Base-by-base conservation (phyloP, 495 filamentous ascomycete species). In the Annulohypoxylon moriforme region DNA sequence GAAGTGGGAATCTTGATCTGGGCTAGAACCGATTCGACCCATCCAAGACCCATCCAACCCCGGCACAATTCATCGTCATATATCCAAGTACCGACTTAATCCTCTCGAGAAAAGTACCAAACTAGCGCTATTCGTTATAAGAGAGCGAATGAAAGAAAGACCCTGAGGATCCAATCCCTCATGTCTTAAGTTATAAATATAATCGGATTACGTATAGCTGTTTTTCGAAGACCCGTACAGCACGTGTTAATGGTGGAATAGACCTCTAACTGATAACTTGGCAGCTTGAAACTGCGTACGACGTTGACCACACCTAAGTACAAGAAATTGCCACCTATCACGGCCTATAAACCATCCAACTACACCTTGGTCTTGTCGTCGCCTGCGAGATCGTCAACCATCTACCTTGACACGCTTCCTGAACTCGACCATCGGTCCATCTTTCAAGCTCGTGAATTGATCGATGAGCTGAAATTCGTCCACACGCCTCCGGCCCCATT, bases 361-460 rank as follows among this genome's bases (percentile, higher is more conserved):
- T 31, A 44, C 33, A 10, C 20, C 18, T 63, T 16, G 11, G 14
- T 31, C 46, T 16, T 52, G 2, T 11, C 29, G 4, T 47, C 29
- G 2, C 36, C 33, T 6, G n/a, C 46, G 7, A 11, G 24, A 34
- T 24, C 10, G 9, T 22, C 42, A 22, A 2, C n/a, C 5, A 3
- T 44, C 53, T 50, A 73, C 49, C 53, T 50, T 72, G 31, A 56
- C 74, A 40, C 80, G 68, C 75, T 61, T 77, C 75, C 83, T 72
- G 74, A 89, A 89, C 78, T 89, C 81, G 50, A 89, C 77, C 76
- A 87, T 81, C 1, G 84, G 83, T n/a, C 88, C 88, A 49, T 87
- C 76, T 78, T 87, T 88, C 53, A 81, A 67, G 68, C 86, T 87
- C 27, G 87, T 87, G 76, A 89, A 89, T 38, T 81, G 84, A 71